Evolutionary conservation across 768 basidiomycete species (phyloP).

Genomic region (Aureoboletus auriporus): DNA sequence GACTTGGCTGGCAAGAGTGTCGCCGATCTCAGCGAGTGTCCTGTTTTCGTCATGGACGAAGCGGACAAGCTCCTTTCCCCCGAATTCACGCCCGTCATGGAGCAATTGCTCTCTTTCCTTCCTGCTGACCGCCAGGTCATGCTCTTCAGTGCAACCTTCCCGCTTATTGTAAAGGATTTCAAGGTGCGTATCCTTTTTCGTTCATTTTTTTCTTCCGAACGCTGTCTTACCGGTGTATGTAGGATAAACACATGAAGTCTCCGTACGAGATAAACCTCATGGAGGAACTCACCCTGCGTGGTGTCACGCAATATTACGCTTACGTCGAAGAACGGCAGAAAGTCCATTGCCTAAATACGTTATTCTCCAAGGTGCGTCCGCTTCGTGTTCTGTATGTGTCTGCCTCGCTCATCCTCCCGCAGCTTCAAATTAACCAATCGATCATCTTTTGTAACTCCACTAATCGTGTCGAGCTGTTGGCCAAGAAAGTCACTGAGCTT

Average conservation of each 20-base stretch:
- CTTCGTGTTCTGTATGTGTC: neutral
- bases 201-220: neutral
- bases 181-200: conserved; percentile 50
- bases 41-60: conserved; percentile 99
- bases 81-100: conserved; percentile 98
- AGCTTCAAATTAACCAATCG: conserved; percentile 99
- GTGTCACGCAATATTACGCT: conserved; percentile 99
- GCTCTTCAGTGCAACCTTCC: conserved; percentile 99
- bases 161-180: conserved; percentile 98
- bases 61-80: conserved; percentile 97
- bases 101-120: conserved; percentile 85
- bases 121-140: conserved; percentile 90
- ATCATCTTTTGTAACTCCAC: conserved; percentile 99
- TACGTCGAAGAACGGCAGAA: conserved; percentile 99
- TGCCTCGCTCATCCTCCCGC: conserved; percentile 9
- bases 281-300: conserved; percentile 97
- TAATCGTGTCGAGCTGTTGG: conserved; percentile 97
- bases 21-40: conserved; percentile 91
- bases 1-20: conserved; percentile 92
- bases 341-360: conserved; percentile 98
- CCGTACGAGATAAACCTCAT: conserved; percentile 99
- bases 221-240: conserved; percentile 9
- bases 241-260: conserved; percentile 95
- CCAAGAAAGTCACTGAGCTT: conserved; percentile 98
- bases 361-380: conserved; percentile 85